Conservation (phyloP, 1,284 basidiomycete genomes). For the Psilocybe mexicana region DNA sequence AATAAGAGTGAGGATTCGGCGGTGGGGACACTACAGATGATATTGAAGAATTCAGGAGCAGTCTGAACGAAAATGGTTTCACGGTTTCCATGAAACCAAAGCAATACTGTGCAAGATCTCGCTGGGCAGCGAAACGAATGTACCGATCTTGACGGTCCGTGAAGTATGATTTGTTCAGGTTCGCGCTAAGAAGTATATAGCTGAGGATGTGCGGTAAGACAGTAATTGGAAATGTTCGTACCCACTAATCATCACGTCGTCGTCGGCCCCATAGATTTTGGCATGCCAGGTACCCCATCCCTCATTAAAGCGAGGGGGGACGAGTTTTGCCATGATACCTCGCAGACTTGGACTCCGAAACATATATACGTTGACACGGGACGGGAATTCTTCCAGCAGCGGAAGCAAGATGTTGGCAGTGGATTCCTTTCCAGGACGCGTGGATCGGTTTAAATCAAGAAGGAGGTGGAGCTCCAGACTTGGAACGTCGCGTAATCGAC, state of each 20-base stretch:
- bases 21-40: constrained; percentile 1
- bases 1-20: constrained; percentile 28
- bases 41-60: constrained; percentile 40
- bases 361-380: constrained; percentile 75
- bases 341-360: constrained; percentile 87
- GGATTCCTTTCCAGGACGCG: constrained; percentile 76
- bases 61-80: constrained; percentile 73
- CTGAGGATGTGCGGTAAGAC: constrained; percentile 3
- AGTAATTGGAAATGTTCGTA: constrained; percentile 42
- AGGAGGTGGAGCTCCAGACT: constrained; percentile 73
- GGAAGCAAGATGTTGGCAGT: constrained; percentile 77
- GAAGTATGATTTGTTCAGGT: constrained; percentile 93
- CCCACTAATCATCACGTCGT: constrained; percentile 93
- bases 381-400: constrained; percentile 70
- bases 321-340: constrained; percentile 70
- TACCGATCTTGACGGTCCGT: constrained; percentile 95
- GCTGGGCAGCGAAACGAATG: constrained; percentile 69
- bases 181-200: constrained; percentile 64
- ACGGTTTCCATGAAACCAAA: constrained; percentile 74
- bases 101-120: constrained; percentile 79
- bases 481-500: constrained; percentile 60
- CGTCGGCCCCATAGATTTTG: constrained; percentile 93
- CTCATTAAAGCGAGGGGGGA: constrained; percentile 95
- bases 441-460: constrained; percentile 91
- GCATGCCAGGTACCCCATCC: constrained; percentile 99